Percentiles rank a stretch among this genome's conserved stretches.
Conservation (phyloP, 768 basidiomycete species). For the Pisolithus microcarpus region DNA sequence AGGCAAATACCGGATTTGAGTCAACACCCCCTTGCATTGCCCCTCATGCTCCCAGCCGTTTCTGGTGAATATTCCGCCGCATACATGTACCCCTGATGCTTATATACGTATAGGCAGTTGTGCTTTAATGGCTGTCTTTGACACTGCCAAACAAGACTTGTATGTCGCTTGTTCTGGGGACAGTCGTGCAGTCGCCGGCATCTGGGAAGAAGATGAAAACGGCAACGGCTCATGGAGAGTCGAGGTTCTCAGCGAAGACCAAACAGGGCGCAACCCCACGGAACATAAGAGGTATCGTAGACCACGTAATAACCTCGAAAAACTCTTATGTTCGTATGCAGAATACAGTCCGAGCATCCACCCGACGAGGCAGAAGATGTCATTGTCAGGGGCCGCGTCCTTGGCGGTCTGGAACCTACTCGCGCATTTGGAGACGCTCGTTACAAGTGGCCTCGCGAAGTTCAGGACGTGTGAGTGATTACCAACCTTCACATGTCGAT, state of each 20-base stretch:
- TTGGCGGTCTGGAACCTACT: conserved; percentile 82
- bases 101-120: conserved; percentile 61
- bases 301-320: neutral
- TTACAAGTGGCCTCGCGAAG: conserved; percentile 76
- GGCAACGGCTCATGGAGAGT: conserved; percentile 79
- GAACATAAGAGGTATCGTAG: conserved; percentile 71
- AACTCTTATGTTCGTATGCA: conserved; percentile 21
- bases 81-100: conserved; percentile 6
- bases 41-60: conserved; percentile 76
- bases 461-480: conserved; percentile 59
- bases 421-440: conserved; percentile 85
- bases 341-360: conserved; percentile 81
- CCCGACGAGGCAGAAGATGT: conserved; percentile 64
- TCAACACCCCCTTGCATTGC: conserved; percentile 60
- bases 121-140: conserved; percentile 81
- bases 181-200: conserved; percentile 90
- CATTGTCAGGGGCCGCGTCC: conserved; percentile 71
- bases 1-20: conserved; percentile 58
- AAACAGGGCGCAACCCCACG: conserved; percentile 85
- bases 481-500: neutral
- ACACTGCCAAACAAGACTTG: conserved; percentile 72
- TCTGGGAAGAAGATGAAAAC: conserved; percentile 66
- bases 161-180: conserved; percentile 93
- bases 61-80: conserved; percentile 43
- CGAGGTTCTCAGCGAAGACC: conserved; percentile 92